A percentile compares a stretch with the other conserved stretches of the same genome.
phyloP scores from a whole-genome alignment of 768 basidiomycete species.

The Mycena amicta region DNA sequence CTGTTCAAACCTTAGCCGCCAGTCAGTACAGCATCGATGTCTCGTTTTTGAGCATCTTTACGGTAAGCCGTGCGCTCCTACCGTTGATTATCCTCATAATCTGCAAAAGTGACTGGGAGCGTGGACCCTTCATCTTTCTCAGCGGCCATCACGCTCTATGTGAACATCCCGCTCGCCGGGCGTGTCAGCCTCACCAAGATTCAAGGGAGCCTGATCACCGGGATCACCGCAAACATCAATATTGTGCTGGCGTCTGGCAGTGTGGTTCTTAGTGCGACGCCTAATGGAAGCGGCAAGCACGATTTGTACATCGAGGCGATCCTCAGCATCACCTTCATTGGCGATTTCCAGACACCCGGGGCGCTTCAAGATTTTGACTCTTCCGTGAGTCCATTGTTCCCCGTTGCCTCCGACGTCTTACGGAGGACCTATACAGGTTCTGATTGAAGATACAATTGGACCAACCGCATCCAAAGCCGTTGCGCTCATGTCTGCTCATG shows the following conservation, averaged over 20 bases:
- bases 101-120: neutral
- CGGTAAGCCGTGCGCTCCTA: too few relatives aligned
- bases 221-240: neutral
- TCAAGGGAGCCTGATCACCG: neutral
- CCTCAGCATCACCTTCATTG: neutral
- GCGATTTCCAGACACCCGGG: neutral
- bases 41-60: neutral
- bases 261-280: neutral
- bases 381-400: too few relatives aligned
- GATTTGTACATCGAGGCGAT: neutral
- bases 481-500: too few relatives aligned
- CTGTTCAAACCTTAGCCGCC: neutral
- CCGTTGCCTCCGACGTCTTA: too few relatives aligned
- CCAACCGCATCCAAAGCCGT: too few relatives aligned
- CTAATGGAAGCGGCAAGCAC: neutral
- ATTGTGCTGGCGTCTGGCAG: neutral
- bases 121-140: neutral
- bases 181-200: constrained; percentile 1
- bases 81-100: too few relatives aligned
- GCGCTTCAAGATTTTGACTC: neutral
- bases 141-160: constrained; percentile 1
- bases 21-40: neutral
- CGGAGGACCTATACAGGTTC: too few relatives aligned
- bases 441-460: too few relatives aligned
- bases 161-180: constrained; percentile 1